Base-by-base conservation (phyloP, 495 filamentous ascomycete genomes). In the Xylaria curta region DNA sequence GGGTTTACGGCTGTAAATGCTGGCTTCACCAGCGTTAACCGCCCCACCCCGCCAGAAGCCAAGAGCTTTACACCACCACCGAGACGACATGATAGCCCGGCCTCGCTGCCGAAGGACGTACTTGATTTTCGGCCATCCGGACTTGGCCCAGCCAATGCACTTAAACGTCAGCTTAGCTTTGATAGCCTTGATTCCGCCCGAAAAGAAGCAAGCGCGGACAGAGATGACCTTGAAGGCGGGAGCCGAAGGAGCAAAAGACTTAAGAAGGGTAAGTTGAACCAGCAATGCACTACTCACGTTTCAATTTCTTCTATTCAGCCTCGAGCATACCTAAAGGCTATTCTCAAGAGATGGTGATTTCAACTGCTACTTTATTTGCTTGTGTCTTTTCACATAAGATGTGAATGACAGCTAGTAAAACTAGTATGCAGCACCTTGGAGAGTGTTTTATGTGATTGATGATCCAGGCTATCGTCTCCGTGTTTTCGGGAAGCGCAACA, bases 231-330 rank as follows among this genome's bases (percentile, higher is more conserved):
- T 8, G 93, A 97, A 72, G 86, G 85, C 71, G 89, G 89, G 66
- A 95, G 93, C 69, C 87, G 97, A 69, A 89, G 95, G 66, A 98
- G 94, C 80, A 98, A 99, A 83, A 88, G 96, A 46, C 82, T 97
- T 10, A 97, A 95, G 82, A 97, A 97, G 88, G 94, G 93, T 96
- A 87, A 24, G 69, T 33, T 10, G 7, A 33, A 17, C 36, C 12
- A 1, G 21, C 33, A 54, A 54, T 26, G 12, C 13, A 17, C 6
- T 4, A 26, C 38, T 33, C 46, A 13, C 17, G 6, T 68, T 26
- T 7, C 36, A n/a, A 17, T 49, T 36, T 47, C 54, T 69, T 33
- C 40, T 7, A 38, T 61, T 61, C 19, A 4, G 10, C 4, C 17
- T 54, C 10, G 19, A 5, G 13, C 40, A 46, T 68, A 13, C 10